Conservation (phyloP, 2,329 filamentous ascomycete genomes). For the Fusarium devonianum region DNA sequence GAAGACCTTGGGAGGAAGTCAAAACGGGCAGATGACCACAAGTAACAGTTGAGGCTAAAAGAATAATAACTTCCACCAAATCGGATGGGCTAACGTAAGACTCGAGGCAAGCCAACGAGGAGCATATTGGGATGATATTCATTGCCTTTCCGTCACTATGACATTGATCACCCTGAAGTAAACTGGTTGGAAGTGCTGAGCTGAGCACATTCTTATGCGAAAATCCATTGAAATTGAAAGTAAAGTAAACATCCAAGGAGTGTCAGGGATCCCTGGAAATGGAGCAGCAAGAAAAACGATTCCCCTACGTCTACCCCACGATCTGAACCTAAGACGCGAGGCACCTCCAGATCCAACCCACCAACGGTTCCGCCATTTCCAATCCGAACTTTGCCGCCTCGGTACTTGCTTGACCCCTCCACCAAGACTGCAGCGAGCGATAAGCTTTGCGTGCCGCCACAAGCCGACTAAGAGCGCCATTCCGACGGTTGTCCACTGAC, state of each 20-base stretch:
- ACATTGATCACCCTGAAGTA: neutral
- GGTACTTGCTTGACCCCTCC: conserved; percentile 22
- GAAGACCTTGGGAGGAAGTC: conserved; percentile 18
- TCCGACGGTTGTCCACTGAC: conserved; percentile 17
- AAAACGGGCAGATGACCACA: conserved; percentile 34
- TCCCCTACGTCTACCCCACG: conserved; percentile 15
- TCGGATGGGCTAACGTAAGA: neutral
- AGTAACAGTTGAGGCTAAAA: conserved; percentile 15
- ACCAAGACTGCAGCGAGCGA: conserved; percentile 27
- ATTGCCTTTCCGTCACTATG: conserved; percentile 10
- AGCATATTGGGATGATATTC: neutral
- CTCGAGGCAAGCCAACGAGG: conserved; percentile 15
- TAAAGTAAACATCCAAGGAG: too few relatives aligned
- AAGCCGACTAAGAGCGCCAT: conserved; percentile 39
- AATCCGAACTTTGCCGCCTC: conserved; percentile 44
- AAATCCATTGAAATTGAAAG: too few relatives aligned
- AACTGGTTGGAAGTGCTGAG: neutral
- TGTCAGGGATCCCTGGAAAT: too few relatives aligned
- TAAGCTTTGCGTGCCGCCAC: conserved; percentile 39
- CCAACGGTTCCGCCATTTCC: conserved; percentile 41
- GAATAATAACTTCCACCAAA: conserved; percentile 2
- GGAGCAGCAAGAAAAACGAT: too few relatives aligned
- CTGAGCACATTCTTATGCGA: too few relatives aligned
- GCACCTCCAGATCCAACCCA: conserved; percentile 7
- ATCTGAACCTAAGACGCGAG: conserved; percentile 23